Evolutionary conservation across 2,329 filamentous ascomycete genomes (phyloP).

Genomic region (Fusarium sp.): DNA sequence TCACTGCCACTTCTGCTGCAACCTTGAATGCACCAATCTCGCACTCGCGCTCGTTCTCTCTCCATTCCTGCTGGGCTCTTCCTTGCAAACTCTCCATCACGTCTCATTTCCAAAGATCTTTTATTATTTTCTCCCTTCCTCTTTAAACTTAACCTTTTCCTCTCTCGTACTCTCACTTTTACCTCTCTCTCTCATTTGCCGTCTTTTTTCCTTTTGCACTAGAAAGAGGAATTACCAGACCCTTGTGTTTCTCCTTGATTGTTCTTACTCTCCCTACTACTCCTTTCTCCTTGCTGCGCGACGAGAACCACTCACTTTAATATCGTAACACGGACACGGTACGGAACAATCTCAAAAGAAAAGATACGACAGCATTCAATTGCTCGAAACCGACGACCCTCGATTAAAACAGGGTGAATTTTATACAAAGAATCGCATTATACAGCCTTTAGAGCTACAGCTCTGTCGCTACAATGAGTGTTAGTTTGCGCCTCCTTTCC

Average conservation of each 20-base stretch:
- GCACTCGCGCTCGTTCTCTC: slow-evolving; percentile 30
- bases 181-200: slow-evolving; percentile 19
- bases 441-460: slow-evolving; percentile 17
- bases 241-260: slow-evolving; percentile 13
- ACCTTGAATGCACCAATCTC: slow-evolving; percentile 21
- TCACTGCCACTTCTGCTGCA: slow-evolving; percentile 17
- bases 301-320: slow-evolving; percentile 38
- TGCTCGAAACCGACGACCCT: slow-evolving; percentile 1
- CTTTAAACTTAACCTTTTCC: slow-evolving; percentile 21
- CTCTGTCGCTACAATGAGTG: slow-evolving; percentile 47
- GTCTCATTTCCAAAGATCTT: slow-evolving; percentile 30
- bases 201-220: slow-evolving; percentile 19
- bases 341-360: slow-evolving; percentile 13
- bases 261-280: slow-evolving; percentile 12
- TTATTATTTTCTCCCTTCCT: slow-evolving; percentile 2
- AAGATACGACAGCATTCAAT: slow-evolving; percentile 15
- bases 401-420: background rate
- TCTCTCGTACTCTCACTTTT: slow-evolving; percentile 7
- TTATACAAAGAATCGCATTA: slow-evolving; percentile 1
- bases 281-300: slow-evolving; percentile 45
- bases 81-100: slow-evolving; percentile 17
- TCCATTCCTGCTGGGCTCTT: slow-evolving; percentile 23
- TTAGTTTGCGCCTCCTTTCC: slow-evolving; percentile 43
- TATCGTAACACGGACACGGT: slow-evolving; percentile 20
- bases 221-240: background rate